Percentiles rank a stretch among this genome's conserved stretches.
Conservation (phyloP, 2,329 filamentous ascomycete species). For the Sporothrix pallida region DNA sequence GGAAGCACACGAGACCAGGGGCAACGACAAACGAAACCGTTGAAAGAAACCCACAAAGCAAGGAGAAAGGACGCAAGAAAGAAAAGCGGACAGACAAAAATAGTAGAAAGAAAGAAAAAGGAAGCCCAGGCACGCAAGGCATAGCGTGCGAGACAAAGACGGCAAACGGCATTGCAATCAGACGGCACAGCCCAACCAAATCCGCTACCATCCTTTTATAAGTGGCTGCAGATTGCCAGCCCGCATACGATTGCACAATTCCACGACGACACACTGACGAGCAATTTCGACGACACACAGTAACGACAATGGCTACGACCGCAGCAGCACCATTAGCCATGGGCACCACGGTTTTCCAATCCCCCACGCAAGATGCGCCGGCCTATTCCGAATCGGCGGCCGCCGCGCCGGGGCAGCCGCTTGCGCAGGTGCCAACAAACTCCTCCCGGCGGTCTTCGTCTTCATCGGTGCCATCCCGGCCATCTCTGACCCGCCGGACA, state of each 20-base stretch:
- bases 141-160: constrained; percentile 27
- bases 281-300: background rate
- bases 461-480: constrained; percentile 34
- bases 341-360: background rate
- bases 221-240: constrained; percentile 5
- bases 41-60: background rate
- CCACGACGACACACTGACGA: background rate
- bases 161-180: constrained; percentile 20
- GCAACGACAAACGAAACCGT: background rate
- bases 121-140: background rate
- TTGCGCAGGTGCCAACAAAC: background rate
- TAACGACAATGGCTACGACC: background rate
- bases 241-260: background rate
- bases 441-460: constrained; percentile 26
- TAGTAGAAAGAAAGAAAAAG: constrained; percentile 5
- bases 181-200: background rate
- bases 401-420: background rate
- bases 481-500: constrained; percentile 51
- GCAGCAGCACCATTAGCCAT: constrained; percentile 7
- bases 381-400: background rate
- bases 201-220: background rate
- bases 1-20: constrained; percentile 15
- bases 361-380: constrained; percentile 10
- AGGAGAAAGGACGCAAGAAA: background rate
- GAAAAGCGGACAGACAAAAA: background rate